phyloP scores from a whole-genome alignment of 345 rosid genomes.

The Citrus mangshanensis region DNA sequence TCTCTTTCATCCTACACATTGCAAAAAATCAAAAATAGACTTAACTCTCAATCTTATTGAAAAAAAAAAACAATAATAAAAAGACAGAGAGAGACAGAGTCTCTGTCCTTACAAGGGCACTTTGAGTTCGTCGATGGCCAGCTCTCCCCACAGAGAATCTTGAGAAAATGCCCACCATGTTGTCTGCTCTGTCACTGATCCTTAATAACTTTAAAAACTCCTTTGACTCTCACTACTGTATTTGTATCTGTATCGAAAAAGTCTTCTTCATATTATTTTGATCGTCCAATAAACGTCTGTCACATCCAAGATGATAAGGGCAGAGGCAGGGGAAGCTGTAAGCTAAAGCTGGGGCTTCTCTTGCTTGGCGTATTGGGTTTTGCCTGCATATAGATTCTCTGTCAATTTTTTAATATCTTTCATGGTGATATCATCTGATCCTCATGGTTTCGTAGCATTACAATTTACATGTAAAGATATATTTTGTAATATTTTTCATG shows the following conservation, averaged over 20 bases:
- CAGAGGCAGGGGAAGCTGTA: background rate
- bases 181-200: slow-evolving; percentile 1
- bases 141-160: slow-evolving; percentile 69
- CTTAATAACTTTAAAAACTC: slow-evolving; percentile 5
- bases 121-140: slow-evolving; percentile 81
- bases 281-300: background rate
- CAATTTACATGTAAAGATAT: background rate
- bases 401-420: no score
- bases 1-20: slow-evolving; percentile 63
- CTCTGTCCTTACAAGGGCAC: slow-evolving; percentile 63
- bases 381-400: slow-evolving; percentile 28
- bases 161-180: slow-evolving; percentile 92
- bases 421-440: background rate
- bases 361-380: slow-evolving; percentile 40
- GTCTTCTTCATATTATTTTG: background rate
- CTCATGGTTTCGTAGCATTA: background rate
- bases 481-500: background rate
- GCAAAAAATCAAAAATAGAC: background rate
- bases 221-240: background rate
- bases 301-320: background rate
- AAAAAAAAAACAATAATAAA: background rate
- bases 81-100: background rate
- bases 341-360: background rate
- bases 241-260: background rate
- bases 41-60: background rate